phyloP scores from a whole-genome alignment of 2,329 filamentous ascomycete species.

The Magnaporthiopsis poae region DNA sequence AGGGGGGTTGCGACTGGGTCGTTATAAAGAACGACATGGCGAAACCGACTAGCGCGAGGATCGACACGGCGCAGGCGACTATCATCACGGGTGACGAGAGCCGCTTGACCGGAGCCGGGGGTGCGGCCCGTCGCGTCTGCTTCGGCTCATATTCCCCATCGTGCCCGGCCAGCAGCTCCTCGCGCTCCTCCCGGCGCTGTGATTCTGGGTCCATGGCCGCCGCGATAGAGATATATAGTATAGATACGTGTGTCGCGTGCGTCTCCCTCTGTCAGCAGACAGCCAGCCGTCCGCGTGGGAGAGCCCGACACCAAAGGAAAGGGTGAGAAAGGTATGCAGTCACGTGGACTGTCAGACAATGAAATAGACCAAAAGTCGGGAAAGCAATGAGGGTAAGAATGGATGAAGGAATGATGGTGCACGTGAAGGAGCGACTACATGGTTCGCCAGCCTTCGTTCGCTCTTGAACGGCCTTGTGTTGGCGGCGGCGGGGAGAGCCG shows the following conservation, averaged over 20 bases:
- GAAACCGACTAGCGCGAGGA: slow-evolving; percentile 5
- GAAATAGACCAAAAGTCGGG: not conserved
- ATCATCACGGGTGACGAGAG: slow-evolving; percentile 5
- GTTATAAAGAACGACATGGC: slow-evolving; percentile 1
- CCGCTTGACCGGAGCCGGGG: slow-evolving; percentile 1
- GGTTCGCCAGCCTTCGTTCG: not conserved
- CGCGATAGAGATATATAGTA: not conserved
- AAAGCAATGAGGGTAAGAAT: not conserved
- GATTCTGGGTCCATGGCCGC: slow-evolving; percentile 4
- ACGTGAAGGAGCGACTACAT: not conserved
- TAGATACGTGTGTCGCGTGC: not conserved
- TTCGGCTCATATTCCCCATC: not conserved
- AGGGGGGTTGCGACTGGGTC: not conserved
- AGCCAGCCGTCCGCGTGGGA: not conserved
- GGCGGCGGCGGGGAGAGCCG: too few relatives aligned
- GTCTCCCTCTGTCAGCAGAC: not conserved
- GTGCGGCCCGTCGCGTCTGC: not conserved
- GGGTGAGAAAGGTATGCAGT: not conserved
- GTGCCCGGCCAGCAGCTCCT: slow-evolving; percentile 7
- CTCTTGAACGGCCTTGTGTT: not conserved
- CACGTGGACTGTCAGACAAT: not conserved
- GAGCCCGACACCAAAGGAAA: not conserved
- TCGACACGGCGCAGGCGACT: not conserved
- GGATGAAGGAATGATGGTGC: not conserved
- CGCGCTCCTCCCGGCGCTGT: slow-evolving; percentile 1